phyloP scores from a whole-genome alignment of 2,329 filamentous ascomycete genomes.

The Arthroderma uncinatum region DNA sequence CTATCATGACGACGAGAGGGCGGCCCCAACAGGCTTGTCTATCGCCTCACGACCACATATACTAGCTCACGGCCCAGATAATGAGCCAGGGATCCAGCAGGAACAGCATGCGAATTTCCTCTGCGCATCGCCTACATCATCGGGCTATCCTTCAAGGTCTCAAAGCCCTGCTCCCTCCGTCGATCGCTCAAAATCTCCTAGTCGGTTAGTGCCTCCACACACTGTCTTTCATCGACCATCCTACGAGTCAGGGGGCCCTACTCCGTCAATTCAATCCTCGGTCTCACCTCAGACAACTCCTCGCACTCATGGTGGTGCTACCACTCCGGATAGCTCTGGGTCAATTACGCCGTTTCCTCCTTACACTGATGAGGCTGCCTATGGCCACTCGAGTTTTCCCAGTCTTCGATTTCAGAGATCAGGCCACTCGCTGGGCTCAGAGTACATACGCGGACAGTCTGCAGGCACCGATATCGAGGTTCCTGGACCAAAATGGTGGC shows the following conservation, averaged over 20 bases:
- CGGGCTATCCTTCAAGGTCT: slow-evolving; percentile 22
- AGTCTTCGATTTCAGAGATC: slow-evolving; percentile 48
- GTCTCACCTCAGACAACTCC: slow-evolving; percentile 24
- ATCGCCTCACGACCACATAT: neutral
- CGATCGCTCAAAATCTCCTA: slow-evolving; percentile 24
- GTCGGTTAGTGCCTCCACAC: slow-evolving; percentile 36
- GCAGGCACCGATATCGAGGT: slow-evolving; percentile 30
- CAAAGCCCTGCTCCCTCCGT: slow-evolving; percentile 21
- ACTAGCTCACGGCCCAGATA: neutral
- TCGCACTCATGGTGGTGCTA: neutral
- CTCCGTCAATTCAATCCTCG: slow-evolving; percentile 19
- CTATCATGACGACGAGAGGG: neutral
- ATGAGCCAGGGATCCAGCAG: neutral
- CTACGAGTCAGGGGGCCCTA: slow-evolving; percentile 16
- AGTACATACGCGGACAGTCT: slow-evolving; percentile 31
- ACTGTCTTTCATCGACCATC: slow-evolving; percentile 30
- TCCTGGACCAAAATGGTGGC: slow-evolving; percentile 62
- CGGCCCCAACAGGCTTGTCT: neutral
- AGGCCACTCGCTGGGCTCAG: slow-evolving; percentile 39
- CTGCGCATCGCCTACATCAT: slow-evolving; percentile 28
- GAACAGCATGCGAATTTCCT: slow-evolving; percentile 16
- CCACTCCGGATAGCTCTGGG: slow-evolving; percentile 2
- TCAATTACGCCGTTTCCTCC: slow-evolving; percentile 48
- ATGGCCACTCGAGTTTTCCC: slow-evolving; percentile 38
- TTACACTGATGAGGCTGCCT: slow-evolving; percentile 49